phyloP scores from a whole-genome alignment of 768 basidiomycete species.

The Filobasidium floriforme region DNA sequence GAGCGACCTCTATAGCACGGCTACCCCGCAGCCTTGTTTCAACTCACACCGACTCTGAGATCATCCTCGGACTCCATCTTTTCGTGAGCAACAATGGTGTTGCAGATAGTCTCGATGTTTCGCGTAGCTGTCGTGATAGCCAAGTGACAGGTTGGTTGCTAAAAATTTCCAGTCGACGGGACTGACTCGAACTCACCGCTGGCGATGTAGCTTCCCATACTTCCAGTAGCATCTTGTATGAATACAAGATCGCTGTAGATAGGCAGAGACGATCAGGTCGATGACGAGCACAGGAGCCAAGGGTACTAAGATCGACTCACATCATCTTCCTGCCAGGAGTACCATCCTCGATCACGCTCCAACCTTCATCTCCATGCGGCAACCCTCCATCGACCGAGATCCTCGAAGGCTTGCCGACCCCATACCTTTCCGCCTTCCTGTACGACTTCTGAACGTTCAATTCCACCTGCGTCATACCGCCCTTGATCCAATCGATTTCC shows the following conservation, averaged over 20 bases:
- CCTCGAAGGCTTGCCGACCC: conserved; percentile 3
- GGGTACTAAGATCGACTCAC: conserved; percentile 4
- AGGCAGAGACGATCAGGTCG: background rate
- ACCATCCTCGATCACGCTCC: conserved; percentile 4
- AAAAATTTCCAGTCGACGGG: conserved; percentile 31
- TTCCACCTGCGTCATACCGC: background rate
- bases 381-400: background rate
- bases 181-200: conserved; percentile 17
- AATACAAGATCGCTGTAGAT: conserved; percentile 66
- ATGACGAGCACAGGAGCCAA: background rate
- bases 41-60: conserved; percentile 61
- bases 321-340: conserved; percentile 23
- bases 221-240: conserved; percentile 87
- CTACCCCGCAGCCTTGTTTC: background rate
- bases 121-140: conserved; percentile 69
- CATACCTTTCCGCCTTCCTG: background rate
- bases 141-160: conserved; percentile 61
- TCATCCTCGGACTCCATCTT: conserved; percentile 80
- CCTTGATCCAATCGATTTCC: background rate
- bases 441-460: background rate
- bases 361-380: conserved; percentile 3
- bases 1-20: background rate
- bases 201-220: conserved; percentile 43
- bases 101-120: conserved; percentile 93
- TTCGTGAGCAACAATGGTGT: conserved; percentile 87